Conservation (phyloP, 257 asterid species). For the Dorcoceras hygrometricum region DNA sequence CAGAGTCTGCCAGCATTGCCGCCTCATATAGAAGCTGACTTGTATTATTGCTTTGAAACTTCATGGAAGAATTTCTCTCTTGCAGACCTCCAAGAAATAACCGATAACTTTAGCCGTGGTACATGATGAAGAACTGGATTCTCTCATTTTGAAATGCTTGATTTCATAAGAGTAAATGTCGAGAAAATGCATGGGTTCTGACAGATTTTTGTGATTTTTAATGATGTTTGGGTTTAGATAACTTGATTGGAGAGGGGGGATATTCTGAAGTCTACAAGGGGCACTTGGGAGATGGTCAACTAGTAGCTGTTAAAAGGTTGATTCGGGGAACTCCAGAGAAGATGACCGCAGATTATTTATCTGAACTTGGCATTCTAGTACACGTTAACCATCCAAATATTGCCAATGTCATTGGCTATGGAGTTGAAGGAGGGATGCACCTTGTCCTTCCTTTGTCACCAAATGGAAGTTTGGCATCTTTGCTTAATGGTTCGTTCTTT, state of each 20-base stretch:
- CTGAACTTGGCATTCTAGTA: constrained; percentile 93
- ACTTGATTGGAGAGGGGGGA: constrained; percentile 93
- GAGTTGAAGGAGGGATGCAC: constrained; percentile 98
- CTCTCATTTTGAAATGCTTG: not conserved
- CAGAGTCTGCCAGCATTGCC: constrained; percentile 59
- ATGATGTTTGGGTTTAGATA: constrained; percentile 37
- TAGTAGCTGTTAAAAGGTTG: constrained; percentile 80
- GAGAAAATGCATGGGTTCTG: not conserved
- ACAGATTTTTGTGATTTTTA: not conserved
- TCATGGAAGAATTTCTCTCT: constrained; percentile 85
- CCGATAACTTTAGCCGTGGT: constrained; percentile 71
- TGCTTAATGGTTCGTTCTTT: constrained; percentile 52
- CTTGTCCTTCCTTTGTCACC: constrained; percentile 95
- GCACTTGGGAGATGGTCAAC: constrained; percentile 65
- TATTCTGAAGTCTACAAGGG: constrained; percentile 96
- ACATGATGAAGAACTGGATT: constrained; percentile 2
- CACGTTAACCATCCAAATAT: constrained; percentile 92
- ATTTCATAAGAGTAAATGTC: not conserved
- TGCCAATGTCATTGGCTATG: constrained; percentile 82
- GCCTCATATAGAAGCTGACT: constrained; percentile 52
- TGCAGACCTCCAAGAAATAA: constrained; percentile 63
- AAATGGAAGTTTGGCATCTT: constrained; percentile 82
- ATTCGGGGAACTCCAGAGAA: constrained; percentile 84
- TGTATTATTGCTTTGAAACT: constrained; percentile 65
- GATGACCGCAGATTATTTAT: constrained; percentile 82